Base-by-base conservation (phyloP, 495 filamentous ascomycete genomes). In the Aspergillus hancockii region DNA sequence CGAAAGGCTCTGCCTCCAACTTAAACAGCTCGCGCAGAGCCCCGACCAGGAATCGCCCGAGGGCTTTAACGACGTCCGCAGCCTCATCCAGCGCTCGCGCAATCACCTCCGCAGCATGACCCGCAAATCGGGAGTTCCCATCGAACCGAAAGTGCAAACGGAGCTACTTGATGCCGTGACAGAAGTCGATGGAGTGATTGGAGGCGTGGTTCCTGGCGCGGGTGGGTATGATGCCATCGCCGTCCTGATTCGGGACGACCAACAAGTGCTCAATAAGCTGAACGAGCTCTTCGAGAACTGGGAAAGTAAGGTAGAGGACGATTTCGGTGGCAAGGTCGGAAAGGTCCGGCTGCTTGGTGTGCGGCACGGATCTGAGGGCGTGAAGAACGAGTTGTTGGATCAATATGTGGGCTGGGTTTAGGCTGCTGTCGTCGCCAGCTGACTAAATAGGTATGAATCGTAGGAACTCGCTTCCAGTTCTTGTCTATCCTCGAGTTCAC, bases 181-280 rank as follows among this genome's bases (percentile, higher is more conserved):
- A 19, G 69, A 71, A 21, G 71, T 97, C 2, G 81, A 88, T 0
- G 95, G 95, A 14, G 91, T 98, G 8, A 81, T 91, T 55, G 94
- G 91, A 1, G 93, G 92, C 9, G 91, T 98, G 3, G 95, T 97
- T 0, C 94, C 94, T 5, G 94, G 94, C 2, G 94, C 94, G 8
- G 94, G 94, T 28, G 94, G 94, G 3, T 97, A 89, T 68, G 94
- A 98, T 83, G 94, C 94, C 5, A 81, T 96, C 60, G 91, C 86
- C 7, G 65, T 98, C 52, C 69, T 98, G 59, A 80, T 95, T 40
- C 83, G 79, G 61, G 91, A 98, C 68, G 85, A 90, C 57, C 80
- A 79, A 18, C 78, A 81, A 30, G 91, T 91, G 16, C 73, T 90
- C 55, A 65, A 66, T n/a, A 74, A 78, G 52, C 68, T 98, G 45